phyloP scores from a whole-genome alignment of 805 yeast species.

The Hanseniaspora pseudoguilliermondii region DNA sequence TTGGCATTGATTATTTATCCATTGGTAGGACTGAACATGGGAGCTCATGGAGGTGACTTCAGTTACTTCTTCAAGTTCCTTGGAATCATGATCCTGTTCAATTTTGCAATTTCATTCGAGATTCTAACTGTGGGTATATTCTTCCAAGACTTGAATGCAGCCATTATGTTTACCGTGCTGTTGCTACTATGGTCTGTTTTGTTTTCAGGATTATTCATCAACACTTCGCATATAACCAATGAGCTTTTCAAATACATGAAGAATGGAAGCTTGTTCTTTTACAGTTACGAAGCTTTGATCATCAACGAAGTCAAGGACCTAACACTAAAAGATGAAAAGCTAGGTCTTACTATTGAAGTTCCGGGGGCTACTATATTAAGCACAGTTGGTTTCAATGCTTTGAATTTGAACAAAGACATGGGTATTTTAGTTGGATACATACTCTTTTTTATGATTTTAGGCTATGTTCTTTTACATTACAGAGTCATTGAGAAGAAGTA shows the following conservation, averaged over 20 bases:
- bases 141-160: constrained; percentile 80
- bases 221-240: constrained; percentile 52
- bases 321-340: constrained; percentile 73
- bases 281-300: constrained; percentile 84
- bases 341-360: constrained; percentile 85
- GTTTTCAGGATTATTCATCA: constrained; percentile 88
- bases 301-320: constrained; percentile 87
- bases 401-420: constrained; percentile 59
- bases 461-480: constrained; percentile 61
- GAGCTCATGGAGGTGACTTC: constrained; percentile 26
- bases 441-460: constrained; percentile 45
- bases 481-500: constrained; percentile 48
- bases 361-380: constrained; percentile 96
- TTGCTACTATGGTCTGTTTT: constrained; percentile 71
- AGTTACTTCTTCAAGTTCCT: constrained; percentile 61
- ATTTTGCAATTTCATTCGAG: constrained; percentile 72
- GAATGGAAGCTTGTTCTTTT: constrained; percentile 82
- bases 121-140: constrained; percentile 79
- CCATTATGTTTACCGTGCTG: constrained; percentile 77
- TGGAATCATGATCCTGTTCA: constrained; percentile 63
- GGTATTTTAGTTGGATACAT: constrained; percentile 46
- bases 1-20: constrained; percentile 77
- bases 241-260: constrained; percentile 59
- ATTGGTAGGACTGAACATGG: constrained; percentile 73
- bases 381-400: constrained; percentile 85